Conservation (phyloP, 2,329 filamentous ascomycete species). For the Trichoderma sp. region DNA sequence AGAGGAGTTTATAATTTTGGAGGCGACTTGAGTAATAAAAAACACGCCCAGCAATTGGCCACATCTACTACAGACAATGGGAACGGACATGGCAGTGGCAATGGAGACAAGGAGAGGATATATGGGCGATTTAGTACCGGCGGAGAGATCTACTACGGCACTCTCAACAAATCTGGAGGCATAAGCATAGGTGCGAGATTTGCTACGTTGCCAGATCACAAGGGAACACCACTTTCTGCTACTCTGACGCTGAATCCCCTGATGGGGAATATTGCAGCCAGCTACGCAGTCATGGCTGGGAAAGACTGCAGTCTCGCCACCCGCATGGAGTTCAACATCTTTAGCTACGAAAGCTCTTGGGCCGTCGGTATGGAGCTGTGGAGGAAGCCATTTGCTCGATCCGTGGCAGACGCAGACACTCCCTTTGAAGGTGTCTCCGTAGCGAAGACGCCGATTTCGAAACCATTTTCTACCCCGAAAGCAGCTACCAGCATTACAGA, state of each 20-base stretch:
- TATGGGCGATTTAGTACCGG: constrained; percentile 86
- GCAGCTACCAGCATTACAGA: not conserved
- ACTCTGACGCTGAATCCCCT: constrained; percentile 90
- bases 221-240: constrained; percentile 87
- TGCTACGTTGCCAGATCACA: constrained; percentile 75
- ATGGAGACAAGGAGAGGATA: constrained; percentile 55
- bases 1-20: constrained; percentile 95
- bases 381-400: constrained; percentile 57
- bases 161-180: constrained; percentile 89
- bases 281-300: constrained; percentile 86
- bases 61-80: constrained; percentile 20
- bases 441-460: not conserved
- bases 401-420: constrained; percentile 34
- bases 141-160: constrained; percentile 92
- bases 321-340: constrained; percentile 94
- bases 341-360: constrained; percentile 95
- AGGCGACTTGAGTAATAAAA: constrained; percentile 51
- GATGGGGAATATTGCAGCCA: constrained; percentile 89
- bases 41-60: not conserved
- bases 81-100: constrained; percentile 26
- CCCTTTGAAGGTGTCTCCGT: not conserved
- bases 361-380: constrained; percentile 90
- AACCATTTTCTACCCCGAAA: not conserved
- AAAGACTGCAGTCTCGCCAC: constrained; percentile 81
- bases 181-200: constrained; percentile 87